A percentile compares a stretch with the other conserved stretches of the same genome.
phyloP scores from a whole-genome alignment of 768 basidiomycete species.

The Lactarius quietus region DNA sequence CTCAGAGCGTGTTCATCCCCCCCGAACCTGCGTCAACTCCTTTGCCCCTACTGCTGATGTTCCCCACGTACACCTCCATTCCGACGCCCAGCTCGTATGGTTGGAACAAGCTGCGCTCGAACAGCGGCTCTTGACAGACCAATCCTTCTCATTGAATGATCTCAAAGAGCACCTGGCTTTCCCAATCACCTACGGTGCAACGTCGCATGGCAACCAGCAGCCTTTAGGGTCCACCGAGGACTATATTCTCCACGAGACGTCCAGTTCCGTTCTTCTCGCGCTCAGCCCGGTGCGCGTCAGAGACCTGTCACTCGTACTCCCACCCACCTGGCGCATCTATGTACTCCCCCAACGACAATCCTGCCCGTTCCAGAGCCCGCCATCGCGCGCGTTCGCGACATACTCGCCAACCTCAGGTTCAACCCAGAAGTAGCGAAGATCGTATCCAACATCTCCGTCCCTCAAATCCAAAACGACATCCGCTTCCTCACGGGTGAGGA shows the following conservation, averaged over 20 bases:
- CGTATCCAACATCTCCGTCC: conserved; percentile 63
- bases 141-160: conserved; percentile 13
- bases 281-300: conserved; percentile 40
- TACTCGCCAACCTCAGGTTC: conserved; percentile 61
- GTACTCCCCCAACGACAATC: conserved; percentile 52
- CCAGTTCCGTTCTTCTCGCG: conserved; percentile 48
- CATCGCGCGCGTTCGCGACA: conserved; percentile 49
- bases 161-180: conserved; percentile 13
- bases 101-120: conserved; percentile 52
- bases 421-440: conserved; percentile 64
- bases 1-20: conserved; percentile 48
- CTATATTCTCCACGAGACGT: conserved; percentile 42
- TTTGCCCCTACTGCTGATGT: conserved; percentile 1
- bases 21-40: conserved; percentile 40
- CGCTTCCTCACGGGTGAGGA: conserved; percentile 86
- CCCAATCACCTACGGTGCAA: conserved; percentile 19
- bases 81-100: conserved; percentile 28
- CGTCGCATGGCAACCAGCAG: conserved; percentile 11
- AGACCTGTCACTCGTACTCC: conserved; percentile 59
- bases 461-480: conserved; percentile 65
- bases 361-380: conserved; percentile 56
- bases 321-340: conserved; percentile 68
- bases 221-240: conserved; percentile 25
- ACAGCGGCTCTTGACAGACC: conserved; percentile 26
- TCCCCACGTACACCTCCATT: conserved; percentile 29